These are phyloP conservation scores for Zychaea mexicana DNA, from an alignment of 371 early-diverging fungal species.

Conservation along the genomic window DNA sequence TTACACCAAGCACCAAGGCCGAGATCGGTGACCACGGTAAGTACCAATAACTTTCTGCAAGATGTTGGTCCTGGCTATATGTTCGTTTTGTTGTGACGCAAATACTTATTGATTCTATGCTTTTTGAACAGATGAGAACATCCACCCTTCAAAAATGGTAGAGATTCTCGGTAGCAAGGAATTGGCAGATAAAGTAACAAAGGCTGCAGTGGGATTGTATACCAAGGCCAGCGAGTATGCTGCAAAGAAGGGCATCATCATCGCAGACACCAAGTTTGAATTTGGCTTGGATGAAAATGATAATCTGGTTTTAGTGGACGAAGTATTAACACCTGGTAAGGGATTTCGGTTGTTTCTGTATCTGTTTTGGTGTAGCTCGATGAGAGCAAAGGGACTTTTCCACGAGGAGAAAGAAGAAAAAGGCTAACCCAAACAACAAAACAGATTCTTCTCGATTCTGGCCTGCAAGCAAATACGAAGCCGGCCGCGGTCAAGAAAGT, in stretches of 20 bases:
- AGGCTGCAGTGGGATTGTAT: slow-evolving; percentile 47
- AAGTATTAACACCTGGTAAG: slow-evolving; percentile 93
- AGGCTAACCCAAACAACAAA: not conserved
- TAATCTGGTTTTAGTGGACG: slow-evolving; percentile 86
- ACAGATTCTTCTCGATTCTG: slow-evolving; percentile 97
- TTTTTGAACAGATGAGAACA: slow-evolving; percentile 86
- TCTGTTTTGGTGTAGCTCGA: too few relatives aligned
- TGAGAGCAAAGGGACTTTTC: not conserved
- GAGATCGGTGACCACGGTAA: slow-evolving; percentile 94
- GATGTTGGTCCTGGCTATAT: too few relatives aligned
- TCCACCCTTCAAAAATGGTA: slow-evolving; percentile 90
- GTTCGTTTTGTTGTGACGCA: too few relatives aligned
- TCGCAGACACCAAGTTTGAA: slow-evolving; percentile 99
- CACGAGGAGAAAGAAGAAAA: not conserved
- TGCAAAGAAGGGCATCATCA: slow-evolving; percentile 84
- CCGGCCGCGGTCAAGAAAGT: slow-evolving; percentile 87
- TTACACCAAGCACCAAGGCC: slow-evolving; percentile 98
- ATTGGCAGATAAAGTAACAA: slow-evolving; percentile 40
- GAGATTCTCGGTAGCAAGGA: slow-evolving; percentile 77
- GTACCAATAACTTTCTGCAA: slow-evolving; percentile 7
- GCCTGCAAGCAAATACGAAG: slow-evolving; percentile 81
- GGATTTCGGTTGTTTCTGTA: not conserved
- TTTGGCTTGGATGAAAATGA: slow-evolving; percentile 92
- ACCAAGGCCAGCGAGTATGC: slow-evolving; percentile 79
- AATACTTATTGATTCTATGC: too few relatives aligned